Evolutionary conservation across 306 rosid species (phyloP).

Genomic region (Dryas alaskensis): DNA sequence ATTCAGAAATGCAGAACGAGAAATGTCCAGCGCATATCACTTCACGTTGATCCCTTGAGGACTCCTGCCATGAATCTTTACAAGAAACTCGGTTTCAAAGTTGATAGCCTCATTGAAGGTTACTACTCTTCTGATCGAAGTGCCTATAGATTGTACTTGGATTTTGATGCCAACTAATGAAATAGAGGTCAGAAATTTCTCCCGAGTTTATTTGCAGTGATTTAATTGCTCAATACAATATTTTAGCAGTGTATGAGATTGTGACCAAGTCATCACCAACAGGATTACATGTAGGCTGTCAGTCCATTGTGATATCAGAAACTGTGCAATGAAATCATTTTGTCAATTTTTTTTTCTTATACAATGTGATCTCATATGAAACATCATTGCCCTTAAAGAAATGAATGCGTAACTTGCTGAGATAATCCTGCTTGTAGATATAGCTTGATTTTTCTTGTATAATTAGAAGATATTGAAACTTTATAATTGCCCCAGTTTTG

Average conservation of each 20-base stretch:
- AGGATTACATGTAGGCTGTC: no score
- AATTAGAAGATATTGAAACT: no score
- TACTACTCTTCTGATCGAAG: slow-evolving; percentile 73
- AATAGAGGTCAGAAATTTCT: background rate
- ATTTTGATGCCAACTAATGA: slow-evolving; percentile 40
- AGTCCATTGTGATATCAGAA: no score
- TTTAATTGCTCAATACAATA: background rate
- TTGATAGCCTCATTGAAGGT: slow-evolving; percentile 58
- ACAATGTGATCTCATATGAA: no score
- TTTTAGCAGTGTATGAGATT: background rate
- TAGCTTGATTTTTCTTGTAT: no score
- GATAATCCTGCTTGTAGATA: no score
- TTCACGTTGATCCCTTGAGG: slow-evolving; percentile 82
- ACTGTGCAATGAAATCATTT: no score
- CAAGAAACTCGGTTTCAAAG: slow-evolving; percentile 73
- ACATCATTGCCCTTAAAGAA: no score
- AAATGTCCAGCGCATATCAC: slow-evolving; percentile 63
- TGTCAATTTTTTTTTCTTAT: no score
- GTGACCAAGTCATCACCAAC: background rate
- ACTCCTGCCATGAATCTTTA: slow-evolving; percentile 68
- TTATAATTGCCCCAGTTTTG: no score
- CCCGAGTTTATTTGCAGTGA: background rate
- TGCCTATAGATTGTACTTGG: slow-evolving; percentile 84
- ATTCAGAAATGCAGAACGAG: slow-evolving; percentile 66
- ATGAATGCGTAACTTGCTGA: no score